Base-by-base conservation (phyloP, 257 asterid genomes). In the Mitragyna speciosa region DNA sequence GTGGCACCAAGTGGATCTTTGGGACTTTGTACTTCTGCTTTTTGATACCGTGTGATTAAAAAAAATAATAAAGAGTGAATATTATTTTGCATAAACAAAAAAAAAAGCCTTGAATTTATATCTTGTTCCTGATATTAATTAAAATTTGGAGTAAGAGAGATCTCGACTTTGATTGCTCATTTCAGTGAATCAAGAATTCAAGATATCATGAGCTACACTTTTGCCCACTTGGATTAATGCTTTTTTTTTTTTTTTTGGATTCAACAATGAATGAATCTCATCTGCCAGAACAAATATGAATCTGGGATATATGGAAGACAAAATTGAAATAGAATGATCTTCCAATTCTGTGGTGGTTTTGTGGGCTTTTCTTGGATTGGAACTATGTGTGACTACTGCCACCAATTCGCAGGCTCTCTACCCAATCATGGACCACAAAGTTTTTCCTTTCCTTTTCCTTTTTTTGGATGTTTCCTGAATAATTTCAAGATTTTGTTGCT, bases 1-100 rank as follows among this genome's bases (percentile, higher is more conserved):
- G 84, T 81, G 80, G 76, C 33, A 68, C 10, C 72, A 81, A 33
- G n/a, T 58, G 76, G 80, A 31, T 54, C 77, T 68, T 14, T 20
- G 15, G 24, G 54, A 14, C 69, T 26, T 52, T 73, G 72, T 43
- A 36, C 4, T 36, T 1, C 36, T 26, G 47, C 59, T 51, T 56
- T 70, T 68, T 22, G 20, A n/a, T 58, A 7, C 11, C 41, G 41
- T 36, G 4, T 4, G 41, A 36, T 36, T 36, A 2, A 36, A 36
- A 36, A 36, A 36, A 36, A 36, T 1, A 36, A 36, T 36, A 36
- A 36, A 36, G 41, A 36, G 4, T 36, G 41, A 2, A 36, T 36
- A 36, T 36, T 36, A 36, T 36, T 36, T 1, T 36, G 41, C 41
- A 36, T 36, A 1, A 36, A 36, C 41, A 2, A 36, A 1, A 36